Base-by-base conservation (phyloP, 495 filamentous ascomycete species). In the Neohortaea acidophila region DNA sequence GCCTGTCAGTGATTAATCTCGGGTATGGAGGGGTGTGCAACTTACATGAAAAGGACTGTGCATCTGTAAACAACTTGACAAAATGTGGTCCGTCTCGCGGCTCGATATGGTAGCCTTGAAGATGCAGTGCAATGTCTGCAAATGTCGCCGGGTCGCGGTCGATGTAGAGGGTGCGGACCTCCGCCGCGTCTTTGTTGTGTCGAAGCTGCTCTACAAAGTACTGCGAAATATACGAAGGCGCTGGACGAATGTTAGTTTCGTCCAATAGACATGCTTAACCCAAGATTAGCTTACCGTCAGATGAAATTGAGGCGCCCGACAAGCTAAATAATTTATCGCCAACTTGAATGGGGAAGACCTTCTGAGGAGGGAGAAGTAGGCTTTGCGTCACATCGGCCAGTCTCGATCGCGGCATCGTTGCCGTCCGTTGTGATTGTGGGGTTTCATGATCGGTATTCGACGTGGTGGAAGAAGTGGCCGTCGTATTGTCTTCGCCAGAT, bases 251-350 rank as follows among this genome's bases (percentile, higher is more conserved):
- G 53, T 74, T 59, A 74, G 66, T 47, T 34, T n/a, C n/a, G n/a
- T n/a, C n/a, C n/a, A n/a, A n/a, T n/a, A n/a, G n/a, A n/a, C n/a
- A n/a, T n/a, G n/a, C n/a, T n/a, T n/a, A n/a, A n/a, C n/a, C n/a
- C n/a, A n/a, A n/a, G n/a, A n/a, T n/a, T n/a, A n/a, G 76, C 81
- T 67, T 59, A 96, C 87, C 84, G 73, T 96, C 87, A 35, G 85
- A 93, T 31, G 83, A 86, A 45, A 96, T 72, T 33, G 84, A 92
- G 13, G 87, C 87, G n/a, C 87, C 87, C 0, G 85, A 94, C 27
- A 96, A 68, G 51, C 81, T 78, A 59, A 94, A 96, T 29, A 94
- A 60, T 60, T 92, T 79, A 7, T 77, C 80, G 24, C 87, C 87
- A 43, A 96, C 87, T 62, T 96, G 87, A 41, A 96, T 87, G 2